Conservation (phyloP, 768 basidiomycete species). For the Lactarius sp. region DNA sequence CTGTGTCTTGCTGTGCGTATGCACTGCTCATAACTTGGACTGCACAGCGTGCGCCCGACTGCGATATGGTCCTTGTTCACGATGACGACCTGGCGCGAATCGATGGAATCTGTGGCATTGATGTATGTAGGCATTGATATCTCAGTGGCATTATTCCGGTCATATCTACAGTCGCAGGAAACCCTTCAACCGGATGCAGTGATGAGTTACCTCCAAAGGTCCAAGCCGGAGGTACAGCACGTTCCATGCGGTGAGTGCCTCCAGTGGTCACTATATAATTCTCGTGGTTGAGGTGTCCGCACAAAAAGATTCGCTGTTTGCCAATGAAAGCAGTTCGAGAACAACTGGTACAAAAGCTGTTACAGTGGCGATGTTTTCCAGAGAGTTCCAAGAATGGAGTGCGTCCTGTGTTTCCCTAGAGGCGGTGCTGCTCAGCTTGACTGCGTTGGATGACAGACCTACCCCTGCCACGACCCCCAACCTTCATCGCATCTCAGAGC, state of each 20-base stretch:
- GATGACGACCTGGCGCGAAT: conserved; percentile 1
- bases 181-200: background rate
- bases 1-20: background rate
- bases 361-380: background rate
- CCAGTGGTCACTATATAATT: too few relatives aligned
- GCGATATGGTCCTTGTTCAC: conserved; percentile 8
- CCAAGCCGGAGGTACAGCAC: background rate
- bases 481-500: too few relatives aligned
- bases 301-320: background rate
- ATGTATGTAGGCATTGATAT: background rate
- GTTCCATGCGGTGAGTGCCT: background rate
- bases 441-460: too few relatives aligned
- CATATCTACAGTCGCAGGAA: background rate
- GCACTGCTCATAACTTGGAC: background rate
- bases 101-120: background rate
- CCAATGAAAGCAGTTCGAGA: background rate
- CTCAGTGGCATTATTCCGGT: background rate
- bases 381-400: background rate
- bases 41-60: background rate
- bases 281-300: background rate
- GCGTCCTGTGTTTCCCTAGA: background rate
- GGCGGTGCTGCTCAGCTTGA: too few relatives aligned
- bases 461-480: too few relatives aligned
- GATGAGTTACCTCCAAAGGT: background rate
- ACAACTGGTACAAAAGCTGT: background rate